Evolutionary conservation across 2,329 filamentous ascomycete species (phyloP).

Genomic region (Penicillium rolfsii): DNA sequence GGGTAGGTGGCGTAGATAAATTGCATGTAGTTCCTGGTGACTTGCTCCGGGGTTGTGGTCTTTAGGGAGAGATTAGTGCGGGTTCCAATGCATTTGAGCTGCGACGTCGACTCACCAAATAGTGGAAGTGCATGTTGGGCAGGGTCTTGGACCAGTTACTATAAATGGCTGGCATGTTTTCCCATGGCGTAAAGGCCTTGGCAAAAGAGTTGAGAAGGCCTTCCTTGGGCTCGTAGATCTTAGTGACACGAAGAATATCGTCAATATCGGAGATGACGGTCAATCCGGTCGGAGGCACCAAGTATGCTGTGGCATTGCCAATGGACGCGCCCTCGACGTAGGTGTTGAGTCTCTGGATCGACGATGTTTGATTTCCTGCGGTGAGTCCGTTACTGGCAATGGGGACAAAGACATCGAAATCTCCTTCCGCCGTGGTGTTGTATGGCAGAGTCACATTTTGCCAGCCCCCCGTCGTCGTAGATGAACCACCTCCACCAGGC

Average conservation of each 20-base stretch:
- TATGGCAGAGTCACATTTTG: conserved; percentile 68
- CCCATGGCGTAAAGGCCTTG: conserved; percentile 69
- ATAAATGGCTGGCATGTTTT: conserved; percentile 80
- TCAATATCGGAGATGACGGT: conserved; percentile 79
- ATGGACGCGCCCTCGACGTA: background rate
- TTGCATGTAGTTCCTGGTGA: conserved; percentile 74
- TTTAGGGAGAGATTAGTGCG: conserved; percentile 45
- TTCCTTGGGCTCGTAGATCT: conserved; percentile 75
- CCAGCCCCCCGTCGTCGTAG: conserved; percentile 55
- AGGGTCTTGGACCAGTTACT: conserved; percentile 59
- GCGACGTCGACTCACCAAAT: background rate
- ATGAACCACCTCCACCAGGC: conserved; percentile 27
- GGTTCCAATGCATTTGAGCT: background rate
- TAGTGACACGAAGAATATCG: conserved; percentile 78
- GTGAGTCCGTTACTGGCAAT: background rate
- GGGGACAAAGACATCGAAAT: conserved; percentile 2
- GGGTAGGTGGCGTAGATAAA: conserved; percentile 80
- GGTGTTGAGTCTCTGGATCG: conserved; percentile 4
- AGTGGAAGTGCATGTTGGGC: conserved; percentile 5
- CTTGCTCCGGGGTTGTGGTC: conserved; percentile 78
- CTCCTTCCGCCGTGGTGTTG: background rate
- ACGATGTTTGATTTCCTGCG: conserved; percentile 1
- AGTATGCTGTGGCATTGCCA: conserved; percentile 63
- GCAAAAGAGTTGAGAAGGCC: conserved; percentile 78
- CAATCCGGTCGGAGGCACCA: conserved; percentile 70